phyloP scores from a whole-genome alignment of 371 early-diverging fungal genomes.

The Mortierella sp. region DNA sequence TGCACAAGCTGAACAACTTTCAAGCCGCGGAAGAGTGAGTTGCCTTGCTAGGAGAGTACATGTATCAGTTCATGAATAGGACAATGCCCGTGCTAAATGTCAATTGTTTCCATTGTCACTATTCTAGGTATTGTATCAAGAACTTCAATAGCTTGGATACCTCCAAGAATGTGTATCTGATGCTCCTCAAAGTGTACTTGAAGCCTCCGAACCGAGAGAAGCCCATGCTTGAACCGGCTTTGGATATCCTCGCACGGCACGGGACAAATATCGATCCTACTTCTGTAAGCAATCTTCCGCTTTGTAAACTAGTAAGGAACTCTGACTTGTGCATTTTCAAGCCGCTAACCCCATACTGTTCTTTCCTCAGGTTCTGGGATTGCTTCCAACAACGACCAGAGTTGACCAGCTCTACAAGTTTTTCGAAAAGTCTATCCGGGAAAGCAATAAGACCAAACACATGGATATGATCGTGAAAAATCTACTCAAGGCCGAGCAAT shows the following conservation, averaged over 20 bases:
- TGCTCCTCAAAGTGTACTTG: conserved; percentile 71
- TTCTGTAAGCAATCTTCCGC: no score
- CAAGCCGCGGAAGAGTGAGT: conserved; percentile 81
- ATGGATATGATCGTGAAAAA: conserved; percentile 77
- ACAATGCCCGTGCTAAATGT: neutral
- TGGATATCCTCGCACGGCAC: conserved; percentile 73
- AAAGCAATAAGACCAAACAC: conserved; percentile 69
- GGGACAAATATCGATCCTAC: conserved; percentile 77
- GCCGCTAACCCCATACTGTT: neutral
- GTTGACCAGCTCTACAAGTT: conserved; percentile 70
- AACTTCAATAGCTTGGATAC: conserved; percentile 67
- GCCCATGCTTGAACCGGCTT: conserved; percentile 68
- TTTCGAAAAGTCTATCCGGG: conserved; percentile 76
- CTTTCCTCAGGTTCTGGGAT: conserved; percentile 55
- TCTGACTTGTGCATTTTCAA: no score
- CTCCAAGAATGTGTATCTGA: conserved; percentile 72
- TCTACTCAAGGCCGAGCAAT: conserved; percentile 73
- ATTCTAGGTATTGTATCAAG: conserved; percentile 76
- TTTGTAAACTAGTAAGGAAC: no score
- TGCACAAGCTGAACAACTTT: conserved; percentile 79
- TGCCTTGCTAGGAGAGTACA: no score
- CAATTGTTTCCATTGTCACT: neutral
- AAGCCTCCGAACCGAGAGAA: conserved; percentile 63
- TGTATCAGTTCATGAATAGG: no score
- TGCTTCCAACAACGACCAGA: conserved; percentile 66